Conservation (phyloP, 805 yeast species). For the Teunomyces barrocoloradensis region DNA sequence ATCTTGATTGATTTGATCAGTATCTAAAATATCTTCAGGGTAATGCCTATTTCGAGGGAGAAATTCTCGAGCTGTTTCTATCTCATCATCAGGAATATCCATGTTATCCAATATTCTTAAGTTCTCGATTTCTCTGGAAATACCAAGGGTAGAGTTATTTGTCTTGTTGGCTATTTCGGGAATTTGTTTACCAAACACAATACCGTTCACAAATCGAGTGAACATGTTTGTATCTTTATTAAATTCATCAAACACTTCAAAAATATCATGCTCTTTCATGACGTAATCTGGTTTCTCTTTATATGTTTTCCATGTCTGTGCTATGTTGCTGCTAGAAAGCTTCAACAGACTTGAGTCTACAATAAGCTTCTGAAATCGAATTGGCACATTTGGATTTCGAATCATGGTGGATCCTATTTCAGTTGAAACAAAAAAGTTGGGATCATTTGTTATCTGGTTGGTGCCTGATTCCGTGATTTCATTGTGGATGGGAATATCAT, state of each 20-base stretch:
- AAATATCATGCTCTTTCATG: neutral
- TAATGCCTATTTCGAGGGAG: neutral
- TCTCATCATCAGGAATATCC: conserved; percentile 6
- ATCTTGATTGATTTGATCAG: neutral
- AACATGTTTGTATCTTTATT: neutral
- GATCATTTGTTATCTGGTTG: conserved; percentile 9
- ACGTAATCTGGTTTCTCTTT: neutral
- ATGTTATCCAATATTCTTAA: conserved; percentile 1
- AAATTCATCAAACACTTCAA: neutral
- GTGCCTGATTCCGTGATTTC: neutral
- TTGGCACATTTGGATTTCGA: neutral
- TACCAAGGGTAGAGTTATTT: conserved; percentile 1
- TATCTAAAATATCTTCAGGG: neutral
- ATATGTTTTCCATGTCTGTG: neutral
- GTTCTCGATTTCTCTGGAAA: conserved; percentile 5
- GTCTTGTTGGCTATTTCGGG: conserved; percentile 1
- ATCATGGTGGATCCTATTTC: neutral
- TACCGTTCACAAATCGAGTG: neutral
- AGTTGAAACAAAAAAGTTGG: conserved; percentile 11
- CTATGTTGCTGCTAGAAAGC: neutral
- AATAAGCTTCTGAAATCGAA: neutral
- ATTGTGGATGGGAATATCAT: neutral
- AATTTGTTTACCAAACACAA: neutral
- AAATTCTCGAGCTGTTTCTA: conserved; percentile 15
- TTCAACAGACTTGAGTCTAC: neutral